Base-by-base conservation (phyloP, 805 yeast species). In the Metschnikowia sp. region DNA sequence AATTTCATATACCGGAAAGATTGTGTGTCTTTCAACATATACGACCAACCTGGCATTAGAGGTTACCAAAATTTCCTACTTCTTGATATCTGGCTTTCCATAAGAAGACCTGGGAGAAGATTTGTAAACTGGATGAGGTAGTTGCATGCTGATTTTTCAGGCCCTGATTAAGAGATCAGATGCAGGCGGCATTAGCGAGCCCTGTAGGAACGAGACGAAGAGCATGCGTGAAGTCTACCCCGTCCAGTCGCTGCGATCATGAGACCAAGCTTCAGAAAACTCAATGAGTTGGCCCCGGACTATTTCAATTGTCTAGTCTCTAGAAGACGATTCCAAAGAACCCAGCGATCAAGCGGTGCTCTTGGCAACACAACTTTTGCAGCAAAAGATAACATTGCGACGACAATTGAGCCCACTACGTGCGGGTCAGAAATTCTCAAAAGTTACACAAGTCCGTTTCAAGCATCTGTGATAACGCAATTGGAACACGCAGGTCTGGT, bases 351-450 rank as follows among this genome's bases (percentile, higher is more conserved):
- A 28, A 37, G 28, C 19, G 50, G 50, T 5, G 36, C 42, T 19
- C 44, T 47, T 18, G 37, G 30, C 15, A 12, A 22, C 42, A 47
- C 47, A 10, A 39, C 54, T 10, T 55, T 43, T 34, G 56, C 49
- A 15, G 67, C 86, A 22, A 95, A 94, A 59, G 98, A 92, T 66
- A 90, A 89, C 61, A 83, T 91, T 42, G 79, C 81, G 36, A 60
- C 97, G 0, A 66, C 61, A 8, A 76, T 75, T 10, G 75, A 77
- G 36, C 79, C 86, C 1, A 88, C 97, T 0, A 86, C 96, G 0
- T 87, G 97, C 57, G 85, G 85, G 0, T 91, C 98, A 0, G 62
- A 68, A 35, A 79, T 86, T 33, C 73, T 94, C 8, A 49, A 60
- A 4, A 65, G 68, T 35, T 94, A 86, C 61, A 59, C 55, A 3